phyloP scores from a whole-genome alignment of 129 eudicot genomes.

The Silybum marianum region DNA sequence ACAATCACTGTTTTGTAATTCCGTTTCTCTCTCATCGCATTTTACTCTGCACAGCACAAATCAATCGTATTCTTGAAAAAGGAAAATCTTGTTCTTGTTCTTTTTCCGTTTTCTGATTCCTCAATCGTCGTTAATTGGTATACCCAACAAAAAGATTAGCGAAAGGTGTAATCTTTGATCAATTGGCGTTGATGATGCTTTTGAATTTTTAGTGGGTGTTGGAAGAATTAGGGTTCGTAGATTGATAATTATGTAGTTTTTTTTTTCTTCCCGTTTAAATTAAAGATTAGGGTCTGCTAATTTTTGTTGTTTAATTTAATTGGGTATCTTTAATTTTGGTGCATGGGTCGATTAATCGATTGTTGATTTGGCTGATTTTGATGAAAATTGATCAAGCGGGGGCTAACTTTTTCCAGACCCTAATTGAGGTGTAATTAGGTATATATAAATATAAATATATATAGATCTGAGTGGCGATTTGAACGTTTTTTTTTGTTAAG shows the following conservation, averaged over 20 bases:
- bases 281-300: slow-evolving; percentile 26
- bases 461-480: slow-evolving; percentile 40
- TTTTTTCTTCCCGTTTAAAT: background rate
- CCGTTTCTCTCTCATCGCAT: slow-evolving; percentile 18
- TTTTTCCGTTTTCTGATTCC: slow-evolving; percentile 28
- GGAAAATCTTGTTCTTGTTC: slow-evolving; percentile 9
- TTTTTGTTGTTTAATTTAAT: slow-evolving; percentile 1
- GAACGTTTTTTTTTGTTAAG: background rate
- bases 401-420: slow-evolving; percentile 24
- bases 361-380: slow-evolving; percentile 17
- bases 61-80: slow-evolving; percentile 22
- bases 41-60: background rate
- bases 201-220: slow-evolving; percentile 17
- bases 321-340: slow-evolving; percentile 24
- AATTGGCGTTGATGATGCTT: background rate
- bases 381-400: slow-evolving; percentile 18
- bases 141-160: background rate
- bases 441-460: background rate
- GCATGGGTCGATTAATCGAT: slow-evolving; percentile 10
- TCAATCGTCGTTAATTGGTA: slow-evolving; percentile 39
- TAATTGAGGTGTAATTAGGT: slow-evolving; percentile 37
- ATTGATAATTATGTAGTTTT: slow-evolving; percentile 19
- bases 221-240: slow-evolving; percentile 26
- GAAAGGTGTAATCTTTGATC: slow-evolving; percentile 21
- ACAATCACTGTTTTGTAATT: background rate